A percentile compares a stretch with the other conserved stretches of the same genome.
Evolutionary conservation across 2,329 filamentous ascomycete species (phyloP).

Genomic region (Cadophora sp.): DNA sequence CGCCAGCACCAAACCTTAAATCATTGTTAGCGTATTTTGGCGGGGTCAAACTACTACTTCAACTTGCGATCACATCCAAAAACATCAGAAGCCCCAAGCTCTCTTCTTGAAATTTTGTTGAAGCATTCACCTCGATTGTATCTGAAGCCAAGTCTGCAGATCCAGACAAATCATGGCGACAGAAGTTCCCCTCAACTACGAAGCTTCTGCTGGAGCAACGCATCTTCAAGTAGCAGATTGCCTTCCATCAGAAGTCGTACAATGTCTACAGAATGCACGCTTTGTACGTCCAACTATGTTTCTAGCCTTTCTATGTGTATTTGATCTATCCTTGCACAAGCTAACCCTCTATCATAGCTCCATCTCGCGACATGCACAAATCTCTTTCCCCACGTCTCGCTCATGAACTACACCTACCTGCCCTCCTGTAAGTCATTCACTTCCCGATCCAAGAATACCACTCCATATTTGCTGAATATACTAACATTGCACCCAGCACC

Average conservation of each 20-base stretch:
- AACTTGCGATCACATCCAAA: background rate
- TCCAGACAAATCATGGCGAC: conserved; percentile 26
- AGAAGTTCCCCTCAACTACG: conserved; percentile 74
- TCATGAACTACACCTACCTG: conserved; percentile 99
- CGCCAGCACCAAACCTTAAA: conserved; percentile 3
- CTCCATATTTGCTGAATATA: background rate
- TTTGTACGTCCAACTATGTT: conserved; percentile 68
- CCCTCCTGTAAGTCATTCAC: conserved; percentile 58
- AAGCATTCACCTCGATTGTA: background rate
- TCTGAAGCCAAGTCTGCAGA: background rate
- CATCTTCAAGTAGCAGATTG: conserved; percentile 67
- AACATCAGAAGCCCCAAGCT: background rate
- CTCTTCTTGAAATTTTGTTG: background rate
- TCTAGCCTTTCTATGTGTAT: background rate
- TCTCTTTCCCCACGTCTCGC: conserved; percentile 86
- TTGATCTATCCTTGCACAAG: background rate
- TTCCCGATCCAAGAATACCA: background rate
- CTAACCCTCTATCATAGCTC: conserved; percentile 61
- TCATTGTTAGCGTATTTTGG: background rate
- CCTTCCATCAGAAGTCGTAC: conserved; percentile 84
- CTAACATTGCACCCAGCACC: conserved; percentile 50
- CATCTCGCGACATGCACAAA: conserved; percentile 91
- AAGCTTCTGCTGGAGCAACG: conserved; percentile 75
- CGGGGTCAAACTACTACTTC: background rate
- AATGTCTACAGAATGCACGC: conserved; percentile 91